Evolutionary conservation across 495 filamentous ascomycete genomes (phyloP).

Genomic region (Aspergillus biplanus): DNA sequence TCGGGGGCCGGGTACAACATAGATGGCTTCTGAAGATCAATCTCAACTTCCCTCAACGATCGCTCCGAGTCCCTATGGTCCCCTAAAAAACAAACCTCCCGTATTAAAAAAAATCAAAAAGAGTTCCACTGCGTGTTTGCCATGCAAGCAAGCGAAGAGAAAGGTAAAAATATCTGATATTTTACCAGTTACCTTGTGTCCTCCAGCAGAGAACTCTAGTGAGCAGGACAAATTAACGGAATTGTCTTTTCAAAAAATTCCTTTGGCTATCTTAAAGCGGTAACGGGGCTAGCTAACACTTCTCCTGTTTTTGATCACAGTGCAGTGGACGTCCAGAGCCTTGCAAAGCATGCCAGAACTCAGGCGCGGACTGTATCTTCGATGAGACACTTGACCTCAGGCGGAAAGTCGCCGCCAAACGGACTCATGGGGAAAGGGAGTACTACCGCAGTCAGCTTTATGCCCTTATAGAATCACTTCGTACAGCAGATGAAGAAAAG

Average conservation of each 20-base stretch:
- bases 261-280: too few relatives aligned
- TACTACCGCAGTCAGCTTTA: slow-evolving; percentile 38
- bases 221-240: too few relatives aligned
- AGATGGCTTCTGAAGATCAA: slow-evolving; percentile 33
- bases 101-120: slow-evolving; percentile 39
- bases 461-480: slow-evolving; percentile 34
- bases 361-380: slow-evolving; percentile 40
- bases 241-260: too few relatives aligned
- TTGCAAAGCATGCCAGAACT: slow-evolving; percentile 42
- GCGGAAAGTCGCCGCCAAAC: slow-evolving; percentile 46
- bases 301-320: slow-evolving; percentile 26
- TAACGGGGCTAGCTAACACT: slow-evolving; percentile 5
- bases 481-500: slow-evolving; percentile 29
- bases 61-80: slow-evolving; percentile 37
- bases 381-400: slow-evolving; percentile 45
- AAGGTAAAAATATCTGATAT: slow-evolving; percentile 33
- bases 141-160: slow-evolving; percentile 48
- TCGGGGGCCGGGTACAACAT: background rate
- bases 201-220: too few relatives aligned
- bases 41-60: slow-evolving; percentile 35
- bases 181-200: too few relatives aligned
- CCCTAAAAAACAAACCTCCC: slow-evolving; percentile 24
- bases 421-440: slow-evolving; percentile 40
- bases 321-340: slow-evolving; percentile 43
- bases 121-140: slow-evolving; percentile 46